Percentiles rank a stretch among this genome's conserved stretches.
Conservation (phyloP, 225 moss, liverwort and hornwort genomes). For the Physcomitrium patens region DNA sequence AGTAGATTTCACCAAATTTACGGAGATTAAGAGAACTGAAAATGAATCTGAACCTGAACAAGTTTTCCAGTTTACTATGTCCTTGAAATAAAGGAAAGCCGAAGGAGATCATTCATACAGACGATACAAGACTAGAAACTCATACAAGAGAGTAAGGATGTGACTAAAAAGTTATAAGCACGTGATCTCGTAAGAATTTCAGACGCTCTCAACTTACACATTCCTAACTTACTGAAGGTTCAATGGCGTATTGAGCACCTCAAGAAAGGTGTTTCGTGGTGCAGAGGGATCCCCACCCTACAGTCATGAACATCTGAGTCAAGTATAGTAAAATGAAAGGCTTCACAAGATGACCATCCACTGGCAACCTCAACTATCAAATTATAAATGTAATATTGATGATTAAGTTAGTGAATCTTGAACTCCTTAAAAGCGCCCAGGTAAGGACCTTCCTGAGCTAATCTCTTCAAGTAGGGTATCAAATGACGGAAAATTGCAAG, state of each 20-base stretch:
- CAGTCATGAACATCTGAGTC: constrained; percentile 23
- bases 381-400: not conserved
- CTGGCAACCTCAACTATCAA: not conserved
- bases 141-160: not conserved
- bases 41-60: constrained; percentile 3
- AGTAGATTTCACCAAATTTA: not conserved
- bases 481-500: not conserved
- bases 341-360: not conserved
- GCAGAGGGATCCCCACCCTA: constrained; percentile 93
- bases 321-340: constrained; percentile 11
- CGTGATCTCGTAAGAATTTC: not conserved
- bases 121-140: not conserved
- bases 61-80: not conserved
- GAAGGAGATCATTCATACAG: not conserved
- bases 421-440: not conserved
- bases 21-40: not conserved
- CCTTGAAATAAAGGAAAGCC: constrained; percentile 9
- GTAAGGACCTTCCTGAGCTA: not conserved
- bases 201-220: not conserved
- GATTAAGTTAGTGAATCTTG: not conserved
- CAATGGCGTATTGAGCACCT: constrained; percentile 50
- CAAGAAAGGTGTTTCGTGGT: constrained; percentile 81
- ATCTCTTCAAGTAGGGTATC: not conserved
- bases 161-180: not conserved
- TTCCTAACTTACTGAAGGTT: constrained; percentile 15